These are phyloP conservation scores for Theileria annulata DNA, from an alignment of 169 alveolate species.

Conservation along the genomic window DNA sequence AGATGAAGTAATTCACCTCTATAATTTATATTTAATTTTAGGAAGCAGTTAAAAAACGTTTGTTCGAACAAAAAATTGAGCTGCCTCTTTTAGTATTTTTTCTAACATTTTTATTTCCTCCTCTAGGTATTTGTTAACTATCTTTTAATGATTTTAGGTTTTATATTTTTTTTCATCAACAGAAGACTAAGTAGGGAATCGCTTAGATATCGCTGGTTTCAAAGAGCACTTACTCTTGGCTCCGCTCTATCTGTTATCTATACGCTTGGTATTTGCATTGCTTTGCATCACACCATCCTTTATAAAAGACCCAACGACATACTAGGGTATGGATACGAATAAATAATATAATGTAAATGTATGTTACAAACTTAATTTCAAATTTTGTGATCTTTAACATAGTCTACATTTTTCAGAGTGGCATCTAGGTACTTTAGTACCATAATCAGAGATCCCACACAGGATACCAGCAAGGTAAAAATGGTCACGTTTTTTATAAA, in stretches of 20 bases:
- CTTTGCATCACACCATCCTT: slow-evolving; percentile 40
- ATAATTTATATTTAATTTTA: background rate
- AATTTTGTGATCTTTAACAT: background rate
- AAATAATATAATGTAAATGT: slow-evolving; percentile 11
- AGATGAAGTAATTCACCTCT: slow-evolving; percentile 2
- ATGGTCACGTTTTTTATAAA: slow-evolving; percentile 25
- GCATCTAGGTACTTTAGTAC: background rate
- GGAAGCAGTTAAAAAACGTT: slow-evolving; percentile 8
- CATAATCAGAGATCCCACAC: slow-evolving; percentile 26
- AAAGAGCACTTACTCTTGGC: slow-evolving; percentile 51
- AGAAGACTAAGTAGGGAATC: slow-evolving; percentile 15
- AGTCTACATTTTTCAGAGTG: background rate
- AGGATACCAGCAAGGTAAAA: background rate
- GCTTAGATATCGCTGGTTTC: slow-evolving; percentile 43
- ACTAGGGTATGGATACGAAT: slow-evolving; percentile 42
- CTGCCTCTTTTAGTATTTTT: slow-evolving; percentile 31
- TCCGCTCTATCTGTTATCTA: slow-evolving; percentile 50
- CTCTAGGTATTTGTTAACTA: slow-evolving; percentile 18
- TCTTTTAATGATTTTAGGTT: slow-evolving; percentile 25
- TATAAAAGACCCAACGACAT: slow-evolving; percentile 23
- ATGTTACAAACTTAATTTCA: background rate
- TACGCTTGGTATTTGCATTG: slow-evolving; percentile 31
- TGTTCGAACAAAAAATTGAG: slow-evolving; percentile 27
- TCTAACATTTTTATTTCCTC: slow-evolving; percentile 44
- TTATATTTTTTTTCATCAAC: slow-evolving; percentile 24